These are phyloP conservation scores for Bombardia bombarda DNA, from an alignment of 495 filamentous ascomycete species.

Conservation along the genomic window DNA sequence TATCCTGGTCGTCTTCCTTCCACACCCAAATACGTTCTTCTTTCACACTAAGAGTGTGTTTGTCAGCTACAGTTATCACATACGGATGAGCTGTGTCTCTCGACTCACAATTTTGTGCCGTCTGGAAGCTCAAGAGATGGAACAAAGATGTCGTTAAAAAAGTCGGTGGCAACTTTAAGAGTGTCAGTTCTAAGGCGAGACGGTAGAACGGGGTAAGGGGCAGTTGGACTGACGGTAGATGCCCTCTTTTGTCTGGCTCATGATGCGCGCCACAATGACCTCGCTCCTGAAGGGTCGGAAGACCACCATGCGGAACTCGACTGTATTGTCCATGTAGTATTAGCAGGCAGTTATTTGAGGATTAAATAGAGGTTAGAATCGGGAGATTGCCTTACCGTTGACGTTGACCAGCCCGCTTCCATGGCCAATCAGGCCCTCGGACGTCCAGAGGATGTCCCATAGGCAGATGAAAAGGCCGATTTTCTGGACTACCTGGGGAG, in stretches of 20 bases:
- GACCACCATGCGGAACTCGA: constrained; percentile 86
- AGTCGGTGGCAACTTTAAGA: constrained; percentile 64
- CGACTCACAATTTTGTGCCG: constrained; percentile 64
- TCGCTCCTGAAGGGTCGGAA: constrained; percentile 94
- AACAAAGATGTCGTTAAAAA: constrained; percentile 85
- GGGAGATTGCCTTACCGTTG: constrained; percentile 52
- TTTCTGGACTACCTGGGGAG: constrained; percentile 43
- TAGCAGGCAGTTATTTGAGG: no score
- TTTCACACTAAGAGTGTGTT: no score
- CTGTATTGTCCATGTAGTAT: no score
- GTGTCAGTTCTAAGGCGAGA: not conserved
- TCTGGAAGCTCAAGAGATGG: constrained; percentile 63
- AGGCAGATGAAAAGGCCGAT: constrained; percentile 88
- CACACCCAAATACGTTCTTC: constrained; percentile 79
- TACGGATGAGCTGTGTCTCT: no score
- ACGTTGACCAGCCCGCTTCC: constrained; percentile 84
- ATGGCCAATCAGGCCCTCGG: constrained; percentile 88
- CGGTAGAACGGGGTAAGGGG: not conserved
- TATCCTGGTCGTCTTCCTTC: constrained; percentile 59
- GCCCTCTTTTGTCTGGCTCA: constrained; percentile 57
- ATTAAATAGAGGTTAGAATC: not conserved
- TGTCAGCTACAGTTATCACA: no score
- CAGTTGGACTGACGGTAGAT: constrained; percentile 55
- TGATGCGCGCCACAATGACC: constrained; percentile 74
- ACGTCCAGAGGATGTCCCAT: constrained; percentile 76